Conservation (phyloP, 345 rosid species). For the Camelina laxa region DNA sequence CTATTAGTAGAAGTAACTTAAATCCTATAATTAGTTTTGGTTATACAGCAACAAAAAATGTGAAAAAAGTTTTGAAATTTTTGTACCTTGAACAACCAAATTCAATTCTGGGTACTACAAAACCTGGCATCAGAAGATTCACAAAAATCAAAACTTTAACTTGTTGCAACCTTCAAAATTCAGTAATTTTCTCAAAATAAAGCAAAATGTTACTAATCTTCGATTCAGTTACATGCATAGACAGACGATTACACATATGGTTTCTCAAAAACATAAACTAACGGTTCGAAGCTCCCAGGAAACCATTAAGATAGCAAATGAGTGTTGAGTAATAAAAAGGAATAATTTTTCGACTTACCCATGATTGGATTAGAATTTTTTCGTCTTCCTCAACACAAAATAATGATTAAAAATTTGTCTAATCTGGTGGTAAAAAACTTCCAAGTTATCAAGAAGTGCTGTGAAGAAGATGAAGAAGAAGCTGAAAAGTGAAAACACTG, state of each 20-base stretch:
- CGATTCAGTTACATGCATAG: neutral
- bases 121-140: conserved; percentile 22
- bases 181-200: neutral
- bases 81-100: conserved; percentile 35
- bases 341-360: conserved; percentile 17
- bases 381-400: neutral
- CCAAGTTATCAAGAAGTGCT: neutral
- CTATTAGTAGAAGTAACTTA: neutral
- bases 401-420: neutral
- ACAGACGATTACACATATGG: too few relatives aligned
- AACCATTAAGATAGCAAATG: too few relatives aligned
- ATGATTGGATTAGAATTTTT: neutral
- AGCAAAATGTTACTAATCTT: neutral
- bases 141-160: conserved; percentile 16
- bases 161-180: neutral
- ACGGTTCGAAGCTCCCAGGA: too few relatives aligned
- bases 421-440: neutral
- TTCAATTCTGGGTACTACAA: conserved; percentile 37
- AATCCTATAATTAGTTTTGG: neutral
- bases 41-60: neutral
- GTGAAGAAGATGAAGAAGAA: neutral
- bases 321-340: too few relatives aligned
- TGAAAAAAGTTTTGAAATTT: too few relatives aligned
- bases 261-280: too few relatives aligned
- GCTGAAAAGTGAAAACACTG: neutral